Conservation (phyloP, 2,329 filamentous ascomycete species). For the Esteya vermicola region DNA sequence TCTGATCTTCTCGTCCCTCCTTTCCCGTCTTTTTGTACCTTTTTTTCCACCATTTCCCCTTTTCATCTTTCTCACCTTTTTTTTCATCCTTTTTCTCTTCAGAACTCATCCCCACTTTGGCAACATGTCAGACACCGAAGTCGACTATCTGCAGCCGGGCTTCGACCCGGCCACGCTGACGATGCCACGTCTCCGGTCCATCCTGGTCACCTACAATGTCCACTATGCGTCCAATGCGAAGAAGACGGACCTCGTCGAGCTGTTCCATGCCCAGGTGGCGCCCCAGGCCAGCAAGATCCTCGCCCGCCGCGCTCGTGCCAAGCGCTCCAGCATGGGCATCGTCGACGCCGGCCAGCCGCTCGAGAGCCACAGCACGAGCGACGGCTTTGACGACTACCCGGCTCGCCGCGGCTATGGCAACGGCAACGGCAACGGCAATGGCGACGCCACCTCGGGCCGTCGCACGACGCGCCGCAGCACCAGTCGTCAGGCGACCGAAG, state of each 20-base stretch:
- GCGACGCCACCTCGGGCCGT: too few relatives aligned
- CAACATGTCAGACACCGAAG: constrained; percentile 50
- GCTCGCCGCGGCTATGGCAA: too few relatives aligned
- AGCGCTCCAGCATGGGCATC: constrained; percentile 80
- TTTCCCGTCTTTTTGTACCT: background rate
- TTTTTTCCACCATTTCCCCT: background rate
- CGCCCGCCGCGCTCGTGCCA: constrained; percentile 59
- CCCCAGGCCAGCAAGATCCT: constrained; percentile 69
- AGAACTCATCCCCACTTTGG: background rate
- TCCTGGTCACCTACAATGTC: constrained; percentile 79
- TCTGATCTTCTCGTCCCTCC: background rate
- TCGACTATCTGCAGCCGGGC: constrained; percentile 72
- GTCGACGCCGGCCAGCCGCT: constrained; percentile 42
- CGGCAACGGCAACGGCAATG: too few relatives aligned
- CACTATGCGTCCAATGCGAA: constrained; percentile 80
- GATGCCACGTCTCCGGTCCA: constrained; percentile 75
- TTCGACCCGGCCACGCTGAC: constrained; percentile 79
- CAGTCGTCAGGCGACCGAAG: background rate
- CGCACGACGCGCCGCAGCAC: background rate
- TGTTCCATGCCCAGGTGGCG: constrained; percentile 67
- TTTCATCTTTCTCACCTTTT: background rate
- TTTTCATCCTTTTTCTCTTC: background rate
- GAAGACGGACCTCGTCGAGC: constrained; percentile 72
- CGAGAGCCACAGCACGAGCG: constrained; percentile 40
- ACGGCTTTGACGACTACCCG: constrained; percentile 23